phyloP scores from a whole-genome alignment of 148 eudicot species.

The Rhododendron henanense region DNA sequence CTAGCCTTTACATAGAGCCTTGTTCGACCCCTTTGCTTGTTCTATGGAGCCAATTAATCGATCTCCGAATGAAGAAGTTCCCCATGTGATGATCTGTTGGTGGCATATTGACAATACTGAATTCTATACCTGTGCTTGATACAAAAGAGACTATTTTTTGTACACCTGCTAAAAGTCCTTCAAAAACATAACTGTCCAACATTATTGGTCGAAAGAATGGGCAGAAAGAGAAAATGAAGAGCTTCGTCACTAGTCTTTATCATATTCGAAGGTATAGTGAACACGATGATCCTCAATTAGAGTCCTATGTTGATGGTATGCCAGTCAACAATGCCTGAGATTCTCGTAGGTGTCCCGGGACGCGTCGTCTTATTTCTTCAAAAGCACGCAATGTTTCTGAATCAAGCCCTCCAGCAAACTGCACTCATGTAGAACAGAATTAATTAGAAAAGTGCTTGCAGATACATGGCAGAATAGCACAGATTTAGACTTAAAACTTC shows the following conservation, averaged over 20 bases:
- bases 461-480: neutral
- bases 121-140: neutral
- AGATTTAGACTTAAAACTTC: neutral
- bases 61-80: neutral
- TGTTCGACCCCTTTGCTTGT: neutral
- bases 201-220: neutral
- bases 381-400: conserved; percentile 28
- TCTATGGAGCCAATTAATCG: neutral
- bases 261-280: neutral
- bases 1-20: neutral
- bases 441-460: neutral
- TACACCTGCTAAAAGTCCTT: neutral
- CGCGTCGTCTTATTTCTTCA: conserved; percentile 23
- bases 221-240: neutral
- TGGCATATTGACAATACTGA: neutral
- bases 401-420: conserved; percentile 30
- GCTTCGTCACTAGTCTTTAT: neutral
- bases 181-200: neutral
- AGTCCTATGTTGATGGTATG: conserved; percentile 14
- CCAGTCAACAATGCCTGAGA: conserved; percentile 17
- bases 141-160: neutral
- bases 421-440: neutral
- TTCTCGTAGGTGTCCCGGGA: conserved; percentile 17
- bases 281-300: neutral
- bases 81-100: neutral